Conservation (phyloP, 768 basidiomycete species). For the Tephrocybe sp. region DNA sequence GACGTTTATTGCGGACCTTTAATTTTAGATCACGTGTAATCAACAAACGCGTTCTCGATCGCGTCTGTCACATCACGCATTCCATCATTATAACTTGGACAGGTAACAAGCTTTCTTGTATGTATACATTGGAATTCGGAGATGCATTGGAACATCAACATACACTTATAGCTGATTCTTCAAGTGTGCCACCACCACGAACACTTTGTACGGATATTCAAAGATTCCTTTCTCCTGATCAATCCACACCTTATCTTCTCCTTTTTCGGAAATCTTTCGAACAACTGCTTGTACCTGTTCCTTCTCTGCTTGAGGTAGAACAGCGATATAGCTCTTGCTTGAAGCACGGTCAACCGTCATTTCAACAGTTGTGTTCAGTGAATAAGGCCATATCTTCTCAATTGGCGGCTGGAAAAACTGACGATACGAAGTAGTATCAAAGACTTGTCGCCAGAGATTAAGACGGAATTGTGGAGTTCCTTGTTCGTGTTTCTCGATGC, state of each 20-base stretch:
- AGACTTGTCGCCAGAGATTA: conserved; percentile 69
- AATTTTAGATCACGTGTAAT: conserved; percentile 15
- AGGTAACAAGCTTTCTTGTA: too few relatives aligned
- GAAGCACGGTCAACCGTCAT: conserved; percentile 61
- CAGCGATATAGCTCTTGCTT: conserved; percentile 85
- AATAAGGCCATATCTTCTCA: conserved; percentile 54
- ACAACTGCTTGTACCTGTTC: conserved; percentile 48
- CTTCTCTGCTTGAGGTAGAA: conserved; percentile 58
- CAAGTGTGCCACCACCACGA: conserved; percentile 46
- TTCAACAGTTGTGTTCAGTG: conserved; percentile 49
- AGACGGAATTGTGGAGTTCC: conserved; percentile 84
- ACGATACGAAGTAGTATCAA: conserved; percentile 60
- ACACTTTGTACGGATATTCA: conserved; percentile 76
- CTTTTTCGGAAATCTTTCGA: conserved; percentile 50
- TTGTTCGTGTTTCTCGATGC: conserved; percentile 63
- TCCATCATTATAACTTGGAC: too few relatives aligned
- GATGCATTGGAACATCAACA: too few relatives aligned
- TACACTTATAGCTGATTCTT: conserved; percentile 26
- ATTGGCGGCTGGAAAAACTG: conserved; percentile 56
- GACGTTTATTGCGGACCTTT: conserved; percentile 16
- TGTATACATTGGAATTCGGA: too few relatives aligned
- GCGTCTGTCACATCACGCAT: conserved; percentile 16
- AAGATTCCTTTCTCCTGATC: conserved; percentile 72
- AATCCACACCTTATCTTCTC: conserved; percentile 71
- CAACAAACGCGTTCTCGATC: conserved; percentile 14